These are phyloP conservation scores for Punctularia strigosozonata DNA, from an alignment of 768 basidiomycete genomes.

Conservation along the genomic window DNA sequence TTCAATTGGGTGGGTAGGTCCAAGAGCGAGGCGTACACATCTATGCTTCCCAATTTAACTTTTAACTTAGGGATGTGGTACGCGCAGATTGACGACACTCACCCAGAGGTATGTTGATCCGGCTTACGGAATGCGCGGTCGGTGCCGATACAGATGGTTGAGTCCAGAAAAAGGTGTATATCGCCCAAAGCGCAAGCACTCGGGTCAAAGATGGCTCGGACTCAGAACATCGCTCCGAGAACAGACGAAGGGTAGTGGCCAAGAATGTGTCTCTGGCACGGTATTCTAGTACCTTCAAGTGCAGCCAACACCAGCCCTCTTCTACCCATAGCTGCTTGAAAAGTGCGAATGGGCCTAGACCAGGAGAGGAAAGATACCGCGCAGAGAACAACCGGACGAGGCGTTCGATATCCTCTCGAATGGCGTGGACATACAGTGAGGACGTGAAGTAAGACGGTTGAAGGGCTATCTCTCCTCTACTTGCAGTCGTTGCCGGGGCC, in stretches of 20 bases:
- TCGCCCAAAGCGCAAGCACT: slow-evolving; percentile 49
- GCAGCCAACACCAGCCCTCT: slow-evolving; percentile 65
- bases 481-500: slow-evolving; percentile 41
- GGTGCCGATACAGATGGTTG: slow-evolving; percentile 50
- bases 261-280: slow-evolving; percentile 56
- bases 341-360: slow-evolving; percentile 42
- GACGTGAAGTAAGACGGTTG: slow-evolving; percentile 76
- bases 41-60: slow-evolving; percentile 22
- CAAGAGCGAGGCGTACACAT: slow-evolving; percentile 40
- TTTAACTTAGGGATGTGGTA: background rate
- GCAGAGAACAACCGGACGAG: slow-evolving; percentile 44
- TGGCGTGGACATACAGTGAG: slow-evolving; percentile 51
- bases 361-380: slow-evolving; percentile 23
- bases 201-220: slow-evolving; percentile 43
- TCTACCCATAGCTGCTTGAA: slow-evolving; percentile 63
- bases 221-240: slow-evolving; percentile 46
- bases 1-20: slow-evolving; percentile 34
- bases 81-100: too few relatives aligned
- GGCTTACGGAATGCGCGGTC: slow-evolving; percentile 32
- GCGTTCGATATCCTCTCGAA: slow-evolving; percentile 49
- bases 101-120: slow-evolving; percentile 55
- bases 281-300: slow-evolving; percentile 62
- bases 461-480: slow-evolving; percentile 48
- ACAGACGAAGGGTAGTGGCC: slow-evolving; percentile 44
- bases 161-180: slow-evolving; percentile 59